Evolutionary conservation across 2,329 filamentous ascomycete species (phyloP).

Genomic region (Talaromyces sp.): DNA sequence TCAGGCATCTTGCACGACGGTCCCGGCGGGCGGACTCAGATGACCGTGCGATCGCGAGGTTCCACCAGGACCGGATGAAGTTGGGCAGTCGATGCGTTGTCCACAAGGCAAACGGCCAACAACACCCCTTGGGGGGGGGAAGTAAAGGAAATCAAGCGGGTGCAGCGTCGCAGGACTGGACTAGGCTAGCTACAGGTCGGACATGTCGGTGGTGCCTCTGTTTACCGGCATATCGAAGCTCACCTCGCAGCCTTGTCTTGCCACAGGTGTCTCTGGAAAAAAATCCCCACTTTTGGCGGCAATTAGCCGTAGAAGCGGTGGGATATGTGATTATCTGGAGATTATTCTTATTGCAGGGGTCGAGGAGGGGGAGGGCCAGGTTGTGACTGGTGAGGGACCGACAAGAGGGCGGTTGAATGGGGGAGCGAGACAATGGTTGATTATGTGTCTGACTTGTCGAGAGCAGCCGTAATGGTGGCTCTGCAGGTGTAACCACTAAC

Average conservation of each 20-base stretch:
- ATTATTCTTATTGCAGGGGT: neutral
- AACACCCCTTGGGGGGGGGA: neutral
- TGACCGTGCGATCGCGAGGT: conserved; percentile 21
- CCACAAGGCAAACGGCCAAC: conserved; percentile 25
- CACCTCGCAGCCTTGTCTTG: neutral
- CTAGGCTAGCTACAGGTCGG: conserved; percentile 35
- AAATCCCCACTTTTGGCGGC: neutral
- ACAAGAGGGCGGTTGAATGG: neutral
- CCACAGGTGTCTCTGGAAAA: neutral
- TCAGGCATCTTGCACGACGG: conserved; percentile 37
- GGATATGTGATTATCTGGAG: neutral
- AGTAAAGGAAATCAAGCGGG: conserved; percentile 7
- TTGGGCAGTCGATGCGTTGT: conserved; percentile 33
- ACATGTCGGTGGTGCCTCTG: conserved; percentile 32
- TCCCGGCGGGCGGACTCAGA: conserved; percentile 25
- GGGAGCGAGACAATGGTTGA: neutral
- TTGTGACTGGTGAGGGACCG: conserved; percentile 1
- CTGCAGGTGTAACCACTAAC: neutral
- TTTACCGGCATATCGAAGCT: conserved; percentile 31
- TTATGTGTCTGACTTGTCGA: neutral
- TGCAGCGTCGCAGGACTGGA: conserved; percentile 29
- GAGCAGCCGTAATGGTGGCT: neutral
- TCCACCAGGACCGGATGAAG: conserved; percentile 12
- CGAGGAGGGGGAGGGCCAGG: neutral
- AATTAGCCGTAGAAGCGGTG: neutral